Evolutionary conservation across 2,329 filamentous ascomycete species (phyloP), one percentile per base, ranked within the genome.

Genomic region (Acephala macrosclerotiorum): DNA sequence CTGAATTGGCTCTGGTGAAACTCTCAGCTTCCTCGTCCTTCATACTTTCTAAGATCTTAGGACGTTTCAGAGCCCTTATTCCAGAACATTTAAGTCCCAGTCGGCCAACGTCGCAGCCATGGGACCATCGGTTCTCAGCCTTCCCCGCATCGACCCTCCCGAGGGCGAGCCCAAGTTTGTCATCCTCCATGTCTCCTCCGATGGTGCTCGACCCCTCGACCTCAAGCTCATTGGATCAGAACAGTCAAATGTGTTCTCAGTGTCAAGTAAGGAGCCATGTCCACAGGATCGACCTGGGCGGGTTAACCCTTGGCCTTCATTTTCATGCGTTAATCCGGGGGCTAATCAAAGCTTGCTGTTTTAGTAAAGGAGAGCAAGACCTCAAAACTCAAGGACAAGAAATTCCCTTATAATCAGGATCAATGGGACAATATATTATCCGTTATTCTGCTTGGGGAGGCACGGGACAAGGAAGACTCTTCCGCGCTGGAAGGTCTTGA

Each of bases 151-250:
- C 49, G 85, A 85, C 64, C 82, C 87, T 67, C 84, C 83, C 49
- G 83, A 83, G 12, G 68, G 67, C 25, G 68, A 83, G 55, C 79
- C 81, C 56, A 78, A 81, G 18, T 88, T 85, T 69, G 83, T 92
- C 35, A 81, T 94, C 25, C 74, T 91, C 20, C 84, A 91, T 71
- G 84, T 89, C 64, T 80, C 81, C 1, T 79, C 84, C 25, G 83
- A 77, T 75, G 81, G 63, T 81, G 80, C 42, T 78, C 80, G 40
- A 64, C 82, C 84, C 1, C 79, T 93, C 35, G 89, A 93, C 76
- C 77, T 92, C 56, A 88, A 87, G 74, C 77, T 94, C 35, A 82
- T 90, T 38, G 91, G 85, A 38, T 93, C 90, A 35, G 91, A 94
- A 72, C 69, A 69, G 26, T 58, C 65, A 60, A 60, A 57, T 42